Evolutionary conservation across 2,329 filamentous ascomycete genomes (phyloP).

Genomic region (Fusarium verticillioides): DNA sequence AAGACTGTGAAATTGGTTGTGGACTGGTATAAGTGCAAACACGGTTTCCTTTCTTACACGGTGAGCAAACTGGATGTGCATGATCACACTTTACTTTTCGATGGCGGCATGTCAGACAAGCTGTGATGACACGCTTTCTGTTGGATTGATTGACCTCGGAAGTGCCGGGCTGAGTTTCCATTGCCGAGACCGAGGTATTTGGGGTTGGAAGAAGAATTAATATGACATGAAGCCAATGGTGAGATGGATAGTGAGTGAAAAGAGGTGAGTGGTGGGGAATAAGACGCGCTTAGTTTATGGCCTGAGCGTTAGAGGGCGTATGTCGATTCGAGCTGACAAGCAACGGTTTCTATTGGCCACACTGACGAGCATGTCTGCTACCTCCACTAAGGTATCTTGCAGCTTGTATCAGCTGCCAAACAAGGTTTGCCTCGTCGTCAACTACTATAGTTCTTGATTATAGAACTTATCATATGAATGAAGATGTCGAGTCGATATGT

Average conservation of each 20-base stretch:
- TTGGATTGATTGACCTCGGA: background rate
- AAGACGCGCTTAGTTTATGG: background rate
- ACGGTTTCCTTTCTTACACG: constrained; percentile 5
- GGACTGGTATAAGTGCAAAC: background rate
- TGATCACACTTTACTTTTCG: constrained; percentile 6
- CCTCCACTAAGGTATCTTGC: background rate
- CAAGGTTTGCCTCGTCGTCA: background rate
- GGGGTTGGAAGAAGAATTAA: background rate
- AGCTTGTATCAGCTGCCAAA: background rate
- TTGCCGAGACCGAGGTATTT: background rate
- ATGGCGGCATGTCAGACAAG: background rate
- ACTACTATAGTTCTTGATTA: rapidly evolving
- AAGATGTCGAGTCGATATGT: background rate
- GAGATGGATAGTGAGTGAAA: background rate
- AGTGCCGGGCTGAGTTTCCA: background rate
- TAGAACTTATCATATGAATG: too few species aligned
- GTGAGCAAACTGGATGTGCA: background rate
- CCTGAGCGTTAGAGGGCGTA: background rate
- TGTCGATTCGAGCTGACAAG: background rate
- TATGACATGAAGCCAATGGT: background rate
- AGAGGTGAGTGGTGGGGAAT: background rate
- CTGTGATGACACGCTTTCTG: background rate
- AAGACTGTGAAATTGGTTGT: background rate
- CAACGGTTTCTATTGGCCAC: background rate
- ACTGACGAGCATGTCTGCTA: background rate